phyloP scores from a whole-genome alignment of 176 grass and related monocot species.

The Oropetium thomaeum region DNA sequence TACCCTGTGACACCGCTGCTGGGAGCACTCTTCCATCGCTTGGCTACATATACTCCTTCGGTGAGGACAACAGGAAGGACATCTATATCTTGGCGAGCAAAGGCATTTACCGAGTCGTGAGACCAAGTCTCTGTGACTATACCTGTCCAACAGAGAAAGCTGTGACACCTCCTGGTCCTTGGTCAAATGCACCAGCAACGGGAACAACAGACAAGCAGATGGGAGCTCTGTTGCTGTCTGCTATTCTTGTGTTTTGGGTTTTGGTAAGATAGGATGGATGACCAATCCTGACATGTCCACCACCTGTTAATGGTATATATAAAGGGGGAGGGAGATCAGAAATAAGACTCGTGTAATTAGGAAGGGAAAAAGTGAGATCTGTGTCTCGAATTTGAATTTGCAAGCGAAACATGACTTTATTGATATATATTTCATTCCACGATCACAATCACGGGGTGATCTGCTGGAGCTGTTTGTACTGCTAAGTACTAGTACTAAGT shows the following conservation, averaged over 20 bases:
- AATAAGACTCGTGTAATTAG: neutral
- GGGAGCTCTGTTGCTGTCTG: conserved; percentile 19
- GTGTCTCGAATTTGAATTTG: neutral
- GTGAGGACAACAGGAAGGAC: conserved; percentile 84
- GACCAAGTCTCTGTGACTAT: conserved; percentile 71
- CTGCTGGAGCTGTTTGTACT: neutral
- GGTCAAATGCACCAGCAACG: conserved; percentile 26
- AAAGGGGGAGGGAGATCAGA: neutral
- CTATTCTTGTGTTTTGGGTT: conserved; percentile 21
- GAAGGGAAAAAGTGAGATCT: neutral
- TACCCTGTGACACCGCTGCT: conserved; percentile 38
- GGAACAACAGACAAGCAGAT: neutral
- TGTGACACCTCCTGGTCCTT: conserved; percentile 22
- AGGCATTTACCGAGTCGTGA: conserved; percentile 72
- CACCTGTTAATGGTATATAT: neutral
- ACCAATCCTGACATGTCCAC: neutral
- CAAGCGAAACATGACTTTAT: conserved; percentile 3
- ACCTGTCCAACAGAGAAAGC: conserved; percentile 54
- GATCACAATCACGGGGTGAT: neutral
- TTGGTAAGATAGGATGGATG: conserved; percentile 28
- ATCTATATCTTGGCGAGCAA: conserved; percentile 60
- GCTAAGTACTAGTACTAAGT: no score
- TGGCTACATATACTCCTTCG: conserved; percentile 76
- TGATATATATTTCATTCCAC: conserved; percentile 1
- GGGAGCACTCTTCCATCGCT: conserved; percentile 58